These are phyloP conservation scores for Auricularia cornea DNA, from an alignment of 768 basidiomycete genomes.

Conservation along the genomic window DNA sequence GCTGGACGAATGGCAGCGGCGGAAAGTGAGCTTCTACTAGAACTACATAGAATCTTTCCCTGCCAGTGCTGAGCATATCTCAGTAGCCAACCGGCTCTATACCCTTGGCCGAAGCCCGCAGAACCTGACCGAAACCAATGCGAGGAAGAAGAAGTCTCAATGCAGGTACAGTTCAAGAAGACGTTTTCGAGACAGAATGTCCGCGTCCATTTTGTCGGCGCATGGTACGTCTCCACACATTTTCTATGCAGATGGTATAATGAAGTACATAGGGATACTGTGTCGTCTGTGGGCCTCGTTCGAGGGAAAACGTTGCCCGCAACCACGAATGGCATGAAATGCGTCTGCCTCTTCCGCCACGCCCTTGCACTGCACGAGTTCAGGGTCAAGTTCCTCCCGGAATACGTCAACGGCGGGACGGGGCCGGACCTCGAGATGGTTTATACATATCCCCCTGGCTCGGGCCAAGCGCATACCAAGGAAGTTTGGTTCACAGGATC, in stretches of 20 bases:
- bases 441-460: constrained; percentile 8
- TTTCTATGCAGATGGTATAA: not conserved
- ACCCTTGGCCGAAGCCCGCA: too few species aligned
- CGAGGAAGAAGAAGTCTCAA: constrained; percentile 12
- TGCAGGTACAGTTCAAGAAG: constrained; percentile 21
- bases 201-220: constrained; percentile 37
- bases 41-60: too few species aligned
- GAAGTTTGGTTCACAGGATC: constrained; percentile 27
- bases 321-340: constrained; percentile 20
- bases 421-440: constrained; percentile 11
- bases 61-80: too few species aligned
- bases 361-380: constrained; percentile 40
- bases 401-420: constrained; percentile 28
- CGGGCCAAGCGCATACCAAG: constrained; percentile 13
- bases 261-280: not conserved
- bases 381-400: constrained; percentile 40
- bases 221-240: constrained; percentile 24
- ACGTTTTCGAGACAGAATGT: constrained; percentile 32
- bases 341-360: constrained; percentile 38
- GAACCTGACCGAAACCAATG: constrained; percentile 8
- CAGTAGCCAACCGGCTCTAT: too few species aligned
- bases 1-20: too few species aligned
- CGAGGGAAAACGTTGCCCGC: constrained; percentile 24
- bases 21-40: too few species aligned
- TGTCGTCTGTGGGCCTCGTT: constrained; percentile 33